Evolutionary conservation across 768 basidiomycete species (phyloP), one percentile per base, ranked within the genome.

Genomic region (Sporobolomyces pararoseus): DNA sequence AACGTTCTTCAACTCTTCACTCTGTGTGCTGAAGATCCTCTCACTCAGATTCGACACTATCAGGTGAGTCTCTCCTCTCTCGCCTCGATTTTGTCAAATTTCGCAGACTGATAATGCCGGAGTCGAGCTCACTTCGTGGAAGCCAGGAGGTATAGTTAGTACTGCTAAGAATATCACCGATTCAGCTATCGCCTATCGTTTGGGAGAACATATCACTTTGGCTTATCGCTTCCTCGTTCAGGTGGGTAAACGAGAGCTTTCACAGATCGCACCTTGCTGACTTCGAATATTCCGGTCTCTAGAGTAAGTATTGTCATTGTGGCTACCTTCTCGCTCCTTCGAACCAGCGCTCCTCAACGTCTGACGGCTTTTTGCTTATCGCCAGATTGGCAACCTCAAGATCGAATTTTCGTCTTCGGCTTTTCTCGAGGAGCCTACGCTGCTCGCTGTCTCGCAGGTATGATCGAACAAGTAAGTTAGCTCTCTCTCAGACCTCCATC

Each of bases 401-500:
- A 90, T 78, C 87, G 85, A 70, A 88, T 91, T 6, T 89, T 84
- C 76, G 81, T 91, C 4, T 90, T 91, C 87, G 89, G 90, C 0
- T 92, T 91, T 76, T 52, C 19, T 42, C 50, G 62, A 3, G 62
- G 62, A 6, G 62, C 52, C 7, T 89, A 85, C 75, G 86, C 87
- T 16, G 83, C 82, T 21, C 84, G 90, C 63, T 89, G 88, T 19
- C 81, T 90, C 21, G 89, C 86, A 7, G 89, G 89, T 9, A 84
- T 89, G 80, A 77, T 91, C 16, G 79, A 87, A 79, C 89, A 89
- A 82, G 83, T 85, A 42, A 1, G 73, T 31, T 19, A 7, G 12
- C 47, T 21, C 21, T 19, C 13, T 49, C 7, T 19, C 12, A 17
- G 12, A 49, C 39, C 10, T 44, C 42, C 19, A 44, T 19, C 42